Base-by-base conservation (phyloP, 2,329 filamentous ascomycete genomes). In the Neonectria ditissima region DNA sequence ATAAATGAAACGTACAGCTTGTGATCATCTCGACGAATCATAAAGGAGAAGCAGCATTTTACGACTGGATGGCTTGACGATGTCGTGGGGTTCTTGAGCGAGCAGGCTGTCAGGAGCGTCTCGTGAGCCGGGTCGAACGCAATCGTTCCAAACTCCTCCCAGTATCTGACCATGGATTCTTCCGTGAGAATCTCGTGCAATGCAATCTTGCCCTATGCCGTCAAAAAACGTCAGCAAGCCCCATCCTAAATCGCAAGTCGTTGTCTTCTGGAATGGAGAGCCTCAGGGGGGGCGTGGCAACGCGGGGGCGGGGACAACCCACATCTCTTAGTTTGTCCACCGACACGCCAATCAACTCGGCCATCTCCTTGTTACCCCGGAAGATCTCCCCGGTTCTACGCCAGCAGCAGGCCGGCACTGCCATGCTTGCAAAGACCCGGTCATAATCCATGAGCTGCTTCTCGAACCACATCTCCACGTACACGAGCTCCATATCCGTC, bases 381-480 rank as follows among this genome's bases (percentile, higher is more conserved):
- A 97, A 98, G 51, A 99, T 98, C 81, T 99, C 96, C 10, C 96
- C 96, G 0, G 96, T 99, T 74, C 96, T 87, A 73, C 96, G 87
- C 96, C 96, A 99, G 77, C 95, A 97, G 79, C 96, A 99, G 14
- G 96, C 96, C 0, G 96, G 96, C 66, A 99, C 95, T 2, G 96
- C 96, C 96, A 99, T 99, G 77, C 94, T 97, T 2, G 96, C 96
- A 81, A 99, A 99, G 1, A 99, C 94, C 32, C 96, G 93, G 75
- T 99, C 96, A 74, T 98, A 98, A 76, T 98, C 96, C 92, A 98
- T 96, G 71, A 99, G 81, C 67, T 92, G 96, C 74, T 92, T 89
- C 79, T 99, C 96, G 75, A 99, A 98, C 95, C 96, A 98, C 93
- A 98, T 97, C 80, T 99, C 96, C 11, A 98, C 95, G 63, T 94